phyloP scores from a whole-genome alignment of 129 eudicot genomes.

The Flaveria brownii region DNA sequence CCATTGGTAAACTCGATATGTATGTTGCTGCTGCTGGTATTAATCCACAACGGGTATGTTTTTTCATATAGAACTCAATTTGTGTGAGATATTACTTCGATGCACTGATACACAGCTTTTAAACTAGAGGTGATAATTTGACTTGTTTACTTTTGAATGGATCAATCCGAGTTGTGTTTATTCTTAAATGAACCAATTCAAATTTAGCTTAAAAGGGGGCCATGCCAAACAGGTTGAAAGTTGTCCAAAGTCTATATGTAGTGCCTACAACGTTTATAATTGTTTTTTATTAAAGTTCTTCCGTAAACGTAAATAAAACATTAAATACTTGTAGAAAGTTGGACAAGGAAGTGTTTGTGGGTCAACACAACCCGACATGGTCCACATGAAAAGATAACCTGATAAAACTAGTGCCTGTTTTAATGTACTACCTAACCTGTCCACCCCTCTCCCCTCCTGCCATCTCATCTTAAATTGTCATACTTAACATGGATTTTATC shows the following conservation, averaged over 20 bases:
- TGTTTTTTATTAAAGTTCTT: not conserved
- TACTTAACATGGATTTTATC: constrained; percentile 9
- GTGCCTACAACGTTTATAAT: not conserved
- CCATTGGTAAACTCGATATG: constrained; percentile 97
- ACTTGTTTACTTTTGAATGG: constrained; percentile 7
- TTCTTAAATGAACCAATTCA: not conserved
- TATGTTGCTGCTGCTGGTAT: constrained; percentile 99
- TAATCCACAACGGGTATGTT: constrained; percentile 89
- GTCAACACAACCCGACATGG: not conserved
- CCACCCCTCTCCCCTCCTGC: not conserved
- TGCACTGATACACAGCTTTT: not conserved
- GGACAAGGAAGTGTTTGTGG: constrained; percentile 11
- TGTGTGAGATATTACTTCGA: constrained; percentile 13
- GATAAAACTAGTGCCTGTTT: not conserved
- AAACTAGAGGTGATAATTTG: not conserved
- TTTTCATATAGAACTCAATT: constrained; percentile 13
- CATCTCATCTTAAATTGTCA: not conserved
- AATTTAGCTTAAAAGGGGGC: not conserved
- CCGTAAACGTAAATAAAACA: not conserved
- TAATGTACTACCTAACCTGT: not conserved
- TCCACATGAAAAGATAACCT: not conserved
- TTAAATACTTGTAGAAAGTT: not conserved
- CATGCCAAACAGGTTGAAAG: constrained; percentile 2
- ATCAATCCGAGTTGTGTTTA: not conserved
- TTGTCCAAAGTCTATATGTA: not conserved